These are phyloP conservation scores for Lantana camara DNA, from an alignment of 257 asterid genomes.

Conservation along the genomic window DNA sequence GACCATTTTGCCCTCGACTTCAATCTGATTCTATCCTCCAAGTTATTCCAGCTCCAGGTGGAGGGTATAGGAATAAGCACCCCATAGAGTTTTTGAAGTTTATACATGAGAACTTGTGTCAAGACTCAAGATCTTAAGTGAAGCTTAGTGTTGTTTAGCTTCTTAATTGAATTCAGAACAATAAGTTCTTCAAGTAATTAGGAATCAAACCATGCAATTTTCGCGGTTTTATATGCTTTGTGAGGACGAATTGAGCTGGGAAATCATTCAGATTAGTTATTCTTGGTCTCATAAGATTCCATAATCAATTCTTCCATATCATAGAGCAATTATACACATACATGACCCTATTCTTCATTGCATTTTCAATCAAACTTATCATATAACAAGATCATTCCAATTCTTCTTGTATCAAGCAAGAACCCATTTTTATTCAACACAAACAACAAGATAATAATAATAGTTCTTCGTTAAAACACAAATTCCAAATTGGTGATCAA, in stretches of 20 bases:
- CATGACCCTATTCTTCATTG: background rate
- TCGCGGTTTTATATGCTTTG: background rate
- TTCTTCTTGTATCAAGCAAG: constrained; percentile 5
- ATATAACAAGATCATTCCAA: constrained; percentile 7
- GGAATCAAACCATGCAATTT: too few species aligned
- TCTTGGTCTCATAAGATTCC: background rate
- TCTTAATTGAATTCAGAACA: background rate
- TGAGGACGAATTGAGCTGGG: background rate
- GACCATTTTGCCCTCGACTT: too few species aligned
- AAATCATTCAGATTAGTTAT: background rate
- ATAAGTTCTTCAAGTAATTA: background rate
- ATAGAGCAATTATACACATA: background rate
- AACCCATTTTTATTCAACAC: background rate
- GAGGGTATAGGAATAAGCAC: constrained; percentile 4
- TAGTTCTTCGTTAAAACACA: background rate
- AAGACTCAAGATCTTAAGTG: constrained; percentile 13
- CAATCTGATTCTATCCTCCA: background rate
- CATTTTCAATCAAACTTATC: background rate
- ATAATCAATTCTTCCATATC: background rate
- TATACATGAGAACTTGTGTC: background rate
- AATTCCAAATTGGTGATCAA: background rate
- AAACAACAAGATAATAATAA: background rate
- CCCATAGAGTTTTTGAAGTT: background rate
- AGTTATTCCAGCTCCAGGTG: background rate
- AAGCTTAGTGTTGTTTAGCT: background rate